phyloP scores from a whole-genome alignment of 345 rosid species.

The Acer yangbiense region DNA sequence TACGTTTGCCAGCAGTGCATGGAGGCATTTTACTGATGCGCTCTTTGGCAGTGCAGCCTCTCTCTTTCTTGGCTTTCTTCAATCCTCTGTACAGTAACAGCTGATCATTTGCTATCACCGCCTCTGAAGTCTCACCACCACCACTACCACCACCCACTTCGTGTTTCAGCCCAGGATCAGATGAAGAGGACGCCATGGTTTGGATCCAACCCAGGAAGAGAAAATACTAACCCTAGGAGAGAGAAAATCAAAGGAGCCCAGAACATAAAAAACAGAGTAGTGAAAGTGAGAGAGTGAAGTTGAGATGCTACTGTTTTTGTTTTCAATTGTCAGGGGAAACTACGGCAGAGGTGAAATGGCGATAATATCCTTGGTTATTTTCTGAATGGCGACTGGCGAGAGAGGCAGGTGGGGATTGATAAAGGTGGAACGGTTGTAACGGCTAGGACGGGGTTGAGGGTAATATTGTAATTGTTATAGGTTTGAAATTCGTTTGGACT shows the following conservation, averaged over 20 bases:
- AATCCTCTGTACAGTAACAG: conserved; percentile 70
- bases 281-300: conserved; percentile 20
- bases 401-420: not conserved
- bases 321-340: conserved; percentile 18
- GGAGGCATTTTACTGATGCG: conserved; percentile 99
- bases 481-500: conserved; percentile 32
- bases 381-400: conserved; percentile 25
- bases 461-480: not conserved
- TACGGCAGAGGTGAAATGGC: conserved; percentile 27
- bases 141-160: conserved; percentile 47
- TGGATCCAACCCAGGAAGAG: not conserved
- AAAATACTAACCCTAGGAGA: conserved; percentile 36
- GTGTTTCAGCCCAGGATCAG: conserved; percentile 79
- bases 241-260: conserved; percentile 25
- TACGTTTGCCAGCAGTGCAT: conserved; percentile 96
- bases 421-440: conserved; percentile 36
- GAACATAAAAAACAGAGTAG: conserved; percentile 23
- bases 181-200: conserved; percentile 79
- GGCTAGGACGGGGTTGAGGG: conserved; percentile 52
- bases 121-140: conserved; percentile 71
- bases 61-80: conserved; percentile 94
- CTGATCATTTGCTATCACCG: conserved; percentile 78
- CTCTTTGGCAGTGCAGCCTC: conserved; percentile 97
- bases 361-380: conserved; percentile 19
- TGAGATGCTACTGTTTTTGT: not conserved